phyloP scores from a whole-genome alignment of 106 monocot species.

The Allium cepa region DNA sequence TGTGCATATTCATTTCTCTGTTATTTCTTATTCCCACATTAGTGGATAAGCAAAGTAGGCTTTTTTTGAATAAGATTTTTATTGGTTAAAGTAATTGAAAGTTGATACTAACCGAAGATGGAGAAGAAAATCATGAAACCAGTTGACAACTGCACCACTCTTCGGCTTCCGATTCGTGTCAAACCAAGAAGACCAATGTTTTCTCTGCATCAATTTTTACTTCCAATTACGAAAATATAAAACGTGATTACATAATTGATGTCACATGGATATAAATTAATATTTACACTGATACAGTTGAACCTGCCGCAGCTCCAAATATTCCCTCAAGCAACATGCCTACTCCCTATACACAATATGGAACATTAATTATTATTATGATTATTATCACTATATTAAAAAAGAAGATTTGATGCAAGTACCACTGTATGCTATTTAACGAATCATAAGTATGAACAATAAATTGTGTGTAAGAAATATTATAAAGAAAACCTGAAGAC shows the following conservation, averaged over 20 bases:
- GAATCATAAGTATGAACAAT: background rate
- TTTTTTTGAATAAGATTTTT: background rate
- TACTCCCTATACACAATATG: constrained; percentile 37
- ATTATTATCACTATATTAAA: background rate
- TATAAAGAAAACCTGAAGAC: constrained; percentile 58
- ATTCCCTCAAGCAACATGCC: constrained; percentile 82
- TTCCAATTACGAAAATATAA: too few relatives aligned
- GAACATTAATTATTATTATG: background rate
- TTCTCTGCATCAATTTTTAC: constrained; percentile 35
- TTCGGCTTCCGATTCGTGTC: constrained; percentile 67
- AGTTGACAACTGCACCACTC: constrained; percentile 75
- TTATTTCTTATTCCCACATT: too few relatives aligned
- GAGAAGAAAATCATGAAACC: constrained; percentile 93
- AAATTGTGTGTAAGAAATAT: background rate
- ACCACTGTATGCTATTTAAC: background rate
- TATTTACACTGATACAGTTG: constrained; percentile 78
- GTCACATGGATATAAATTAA: background rate
- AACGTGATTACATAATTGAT: too few relatives aligned
- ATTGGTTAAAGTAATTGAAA: background rate
- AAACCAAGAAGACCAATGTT: constrained; percentile 81
- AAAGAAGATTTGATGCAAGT: too few relatives aligned
- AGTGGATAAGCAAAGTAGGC: too few relatives aligned
- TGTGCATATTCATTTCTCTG: too few relatives aligned
- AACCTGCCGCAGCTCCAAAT: constrained; percentile 61
- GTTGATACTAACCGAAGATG: constrained; percentile 50